Evolutionary conservation across 164 flowering plant genomes (phyloP), one percentile per base, ranked within the genome.

Genomic region (Piper longum): DNA sequence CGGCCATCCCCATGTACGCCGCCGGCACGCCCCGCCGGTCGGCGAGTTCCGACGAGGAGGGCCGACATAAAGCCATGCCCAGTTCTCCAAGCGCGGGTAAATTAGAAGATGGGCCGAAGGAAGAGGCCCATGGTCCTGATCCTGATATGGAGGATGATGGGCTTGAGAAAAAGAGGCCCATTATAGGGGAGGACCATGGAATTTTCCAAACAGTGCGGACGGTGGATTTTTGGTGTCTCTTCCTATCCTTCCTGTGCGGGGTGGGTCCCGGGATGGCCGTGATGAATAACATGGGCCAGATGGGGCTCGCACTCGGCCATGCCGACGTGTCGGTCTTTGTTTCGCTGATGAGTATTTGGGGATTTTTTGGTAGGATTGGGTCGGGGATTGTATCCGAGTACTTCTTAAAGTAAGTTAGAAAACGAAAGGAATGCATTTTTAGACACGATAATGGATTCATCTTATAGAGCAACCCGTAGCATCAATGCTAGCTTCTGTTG

Each of bases 241-340:
- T 91, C 64, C 70, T 77, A 16, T 83, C 96, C 64, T 91, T 91
- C 70, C 75, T 91, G 6, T 88, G 91, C 41, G 96, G 97, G 13
- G 97, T 91, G n/a, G 96, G 97, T 4, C 83, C 97, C 1, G 97
- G 97, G 11, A 62, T 91, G 77, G 79, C 93, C 0, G 97, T 88
- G 66, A 83, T 83, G 87, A 91, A 91, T 67, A 91, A 91, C 51
- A 71, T 88, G 89, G 96, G 91, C 0, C 97, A 91, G 75, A 91
- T 91, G 67, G 97, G 96, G 1, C 58, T 79, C 52, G 91, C 98
- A 0, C 86, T 91, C 16, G 96, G 98, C 4, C 82, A 86, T 68
- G 66, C 66, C 13, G 93, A 91, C 57, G 98, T 91, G 0, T 88
- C 96, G 43, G 81, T 86, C 0, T 91, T 88, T 58, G 88, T 91